Percentiles rank a stretch among this genome's conserved stretches.
Conservation (phyloP, 2,329 filamentous ascomycete genomes). For the Penicillium rolfsii region DNA sequence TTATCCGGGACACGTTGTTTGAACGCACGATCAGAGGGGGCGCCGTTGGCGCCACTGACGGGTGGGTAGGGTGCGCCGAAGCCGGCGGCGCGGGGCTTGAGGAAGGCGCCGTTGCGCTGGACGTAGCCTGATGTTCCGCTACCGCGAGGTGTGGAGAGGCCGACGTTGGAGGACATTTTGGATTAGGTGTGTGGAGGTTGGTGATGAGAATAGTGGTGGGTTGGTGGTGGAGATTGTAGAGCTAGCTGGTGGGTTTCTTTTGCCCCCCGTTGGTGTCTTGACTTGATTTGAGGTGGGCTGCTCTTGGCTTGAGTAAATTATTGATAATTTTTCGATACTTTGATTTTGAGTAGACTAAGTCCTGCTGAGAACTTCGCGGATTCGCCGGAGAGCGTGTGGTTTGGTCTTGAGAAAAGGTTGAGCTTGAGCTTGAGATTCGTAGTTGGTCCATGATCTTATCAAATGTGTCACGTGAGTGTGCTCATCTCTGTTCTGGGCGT, state of each 20-base stretch:
- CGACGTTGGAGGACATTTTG: constrained; percentile 92
- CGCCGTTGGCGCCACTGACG: constrained; percentile 35
- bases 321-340: background rate
- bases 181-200: too few species aligned
- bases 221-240: background rate
- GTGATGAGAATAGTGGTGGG: background rate
- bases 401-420: background rate
- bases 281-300: background rate
- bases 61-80: constrained; percentile 72
- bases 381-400: background rate
- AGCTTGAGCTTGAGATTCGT: background rate
- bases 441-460: constrained; percentile 4
- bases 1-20: constrained; percentile 86
- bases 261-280: background rate
- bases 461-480: background rate
- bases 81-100: constrained; percentile 74
- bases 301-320: background rate
- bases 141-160: constrained; percentile 88
- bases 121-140: constrained; percentile 97
- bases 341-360: background rate
- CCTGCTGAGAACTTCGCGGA: background rate
- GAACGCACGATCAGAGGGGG: constrained; percentile 59
- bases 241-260: background rate
- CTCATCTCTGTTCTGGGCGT: too few species aligned
- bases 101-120: constrained; percentile 89